Base-by-base conservation (phyloP, 2,329 filamentous ascomycete genomes). In the Pezicula radicicola region DNA sequence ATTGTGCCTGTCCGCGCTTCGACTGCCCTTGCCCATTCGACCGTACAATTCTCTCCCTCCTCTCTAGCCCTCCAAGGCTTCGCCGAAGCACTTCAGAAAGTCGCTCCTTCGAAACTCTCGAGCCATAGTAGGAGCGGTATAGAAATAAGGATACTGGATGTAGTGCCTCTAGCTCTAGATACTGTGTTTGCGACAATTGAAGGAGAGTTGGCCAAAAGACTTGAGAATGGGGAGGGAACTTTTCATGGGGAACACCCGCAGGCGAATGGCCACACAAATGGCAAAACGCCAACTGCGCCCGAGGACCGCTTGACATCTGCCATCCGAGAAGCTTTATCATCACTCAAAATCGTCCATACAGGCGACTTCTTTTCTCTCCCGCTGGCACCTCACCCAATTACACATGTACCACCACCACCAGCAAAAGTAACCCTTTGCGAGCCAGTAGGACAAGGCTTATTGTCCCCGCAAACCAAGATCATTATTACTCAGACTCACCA, bases 351-450 rank as follows among this genome's bases (percentile, higher is more conserved):
- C 16, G 83, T 97, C 12, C 94, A 97, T 63, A 79, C 84, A 0
- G 91, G 91, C 18, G 93, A 97, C 68, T 70, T 93, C 47, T 85
- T 88, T 55, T 80, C 81, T 9, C 74, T 99, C 39, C 89, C 90
- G 12, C 76, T 97, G 27, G 83, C 88, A 8, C 83, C 91, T 2
- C 91, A 97, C 69, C 88, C 91, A 12, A 87, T 96, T 57, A 96
- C 91, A 8, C 91, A 96, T 70, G 83, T 89, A 16, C 84, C 89
- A 21, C 83, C 91, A 13, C 89, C 90, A 40, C 91, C 92, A 0
- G 94, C 90, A 40, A 91, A 88, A 70, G 89, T 97, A 55, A 85
- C 89, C 45, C 83, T 95, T n/a, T 97, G 92, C 67, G 94, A 99
- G 68, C 94, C 94, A 8, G 91, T 97, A 15, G 84, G 89, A 6